Evolutionary conservation across 2,329 filamentous ascomycete genomes (phyloP).

Genomic region (Xylogone sp.): DNA sequence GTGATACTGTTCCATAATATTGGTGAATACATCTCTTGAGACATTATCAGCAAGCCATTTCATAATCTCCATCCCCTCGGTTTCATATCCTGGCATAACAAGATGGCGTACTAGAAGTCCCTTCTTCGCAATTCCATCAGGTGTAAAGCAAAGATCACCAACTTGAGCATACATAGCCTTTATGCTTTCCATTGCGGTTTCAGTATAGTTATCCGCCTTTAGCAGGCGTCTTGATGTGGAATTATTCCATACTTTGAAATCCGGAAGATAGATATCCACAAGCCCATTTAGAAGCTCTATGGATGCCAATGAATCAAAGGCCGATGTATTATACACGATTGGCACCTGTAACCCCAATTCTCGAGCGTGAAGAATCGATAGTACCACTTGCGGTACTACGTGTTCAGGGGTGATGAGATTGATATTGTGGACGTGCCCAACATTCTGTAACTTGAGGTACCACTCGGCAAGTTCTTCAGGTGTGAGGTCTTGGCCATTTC

Average conservation of each 20-base stretch:
- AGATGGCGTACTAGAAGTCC: slow-evolving; percentile 75
- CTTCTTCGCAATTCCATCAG: slow-evolving; percentile 74
- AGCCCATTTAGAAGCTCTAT: slow-evolving; percentile 72
- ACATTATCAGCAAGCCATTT: slow-evolving; percentile 70
- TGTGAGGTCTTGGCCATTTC: slow-evolving; percentile 75
- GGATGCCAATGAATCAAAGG: slow-evolving; percentile 72
- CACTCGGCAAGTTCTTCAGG: slow-evolving; percentile 77
- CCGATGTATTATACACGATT: slow-evolving; percentile 81
- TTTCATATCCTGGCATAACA: slow-evolving; percentile 78
- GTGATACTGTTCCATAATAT: slow-evolving; percentile 88
- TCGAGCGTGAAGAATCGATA: slow-evolving; percentile 70
- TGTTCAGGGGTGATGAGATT: slow-evolving; percentile 86
- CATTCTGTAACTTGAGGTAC: slow-evolving; percentile 77
- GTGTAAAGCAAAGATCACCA: slow-evolving; percentile 77
- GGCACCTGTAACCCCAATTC: slow-evolving; percentile 67
- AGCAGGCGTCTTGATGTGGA: slow-evolving; percentile 65
- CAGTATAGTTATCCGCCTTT: slow-evolving; percentile 74
- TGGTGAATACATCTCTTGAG: slow-evolving; percentile 71
- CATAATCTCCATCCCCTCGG: slow-evolving; percentile 72
- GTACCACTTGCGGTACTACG: slow-evolving; percentile 76
- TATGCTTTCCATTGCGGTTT: slow-evolving; percentile 71
- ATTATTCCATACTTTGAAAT: slow-evolving; percentile 78
- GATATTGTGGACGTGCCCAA: slow-evolving; percentile 84
- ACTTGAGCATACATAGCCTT: slow-evolving; percentile 78
- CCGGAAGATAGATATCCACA: slow-evolving; percentile 82